Conservation (phyloP, 768 basidiomycete genomes). For the Macrolepiota albuminosa region DNA sequence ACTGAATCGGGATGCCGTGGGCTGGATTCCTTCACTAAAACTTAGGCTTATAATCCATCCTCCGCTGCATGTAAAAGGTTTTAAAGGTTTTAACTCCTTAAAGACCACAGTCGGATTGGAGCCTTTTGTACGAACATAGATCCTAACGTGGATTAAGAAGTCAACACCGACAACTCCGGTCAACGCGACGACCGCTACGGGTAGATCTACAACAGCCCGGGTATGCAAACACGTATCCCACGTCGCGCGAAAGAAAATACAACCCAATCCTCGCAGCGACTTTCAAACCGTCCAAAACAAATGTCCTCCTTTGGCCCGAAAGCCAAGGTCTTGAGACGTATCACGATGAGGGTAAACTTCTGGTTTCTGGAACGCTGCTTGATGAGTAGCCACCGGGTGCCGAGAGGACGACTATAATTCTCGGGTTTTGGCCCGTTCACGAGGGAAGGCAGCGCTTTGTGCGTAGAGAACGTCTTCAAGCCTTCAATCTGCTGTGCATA, state of each 20-base stretch:
- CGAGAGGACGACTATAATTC: constrained; percentile 25
- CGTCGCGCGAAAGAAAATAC: not conserved
- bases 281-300: constrained; percentile 13
- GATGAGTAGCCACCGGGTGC: constrained; percentile 20
- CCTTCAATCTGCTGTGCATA: constrained; percentile 31
- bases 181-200: not conserved
- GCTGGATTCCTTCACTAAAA: not conserved
- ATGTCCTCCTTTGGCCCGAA: constrained; percentile 12
- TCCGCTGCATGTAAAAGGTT: too few relatives aligned
- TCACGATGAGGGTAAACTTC: constrained; percentile 18
- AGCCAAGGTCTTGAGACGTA: constrained; percentile 14
- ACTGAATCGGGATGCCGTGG: not conserved
- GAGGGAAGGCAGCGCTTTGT: constrained; percentile 34
- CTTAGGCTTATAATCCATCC: too few relatives aligned
- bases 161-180: not conserved
- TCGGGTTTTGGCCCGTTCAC: constrained; percentile 38
- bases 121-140: too few relatives aligned
- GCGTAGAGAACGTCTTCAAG: constrained; percentile 44
- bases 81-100: too few relatives aligned
- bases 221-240: not conserved
- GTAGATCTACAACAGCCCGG: not conserved
- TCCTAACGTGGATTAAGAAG: too few relatives aligned
- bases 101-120: too few relatives aligned
- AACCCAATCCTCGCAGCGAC: constrained; percentile 26
- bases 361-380: constrained; percentile 29